Evolutionary conservation across 805 yeast species (phyloP), one percentile per base, ranked within the genome.

Genomic region (Candida manassasensis): DNA sequence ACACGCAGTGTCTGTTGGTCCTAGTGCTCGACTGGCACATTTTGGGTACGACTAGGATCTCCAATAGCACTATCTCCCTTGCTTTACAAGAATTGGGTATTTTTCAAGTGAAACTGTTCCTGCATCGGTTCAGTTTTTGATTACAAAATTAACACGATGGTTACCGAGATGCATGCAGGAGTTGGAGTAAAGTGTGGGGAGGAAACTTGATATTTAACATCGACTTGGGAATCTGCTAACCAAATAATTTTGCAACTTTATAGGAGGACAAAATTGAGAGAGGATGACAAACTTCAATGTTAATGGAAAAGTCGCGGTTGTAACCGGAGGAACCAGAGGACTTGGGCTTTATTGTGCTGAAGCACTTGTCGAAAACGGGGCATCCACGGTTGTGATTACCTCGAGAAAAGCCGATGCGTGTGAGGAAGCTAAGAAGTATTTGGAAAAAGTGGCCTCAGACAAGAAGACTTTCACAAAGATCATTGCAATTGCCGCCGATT

Each of bases 291-390:
- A 66, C 40, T 59, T 57, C 33, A 66, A 66, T 45, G 77, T 77
- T 25, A 59, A 75, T 40, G 84, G 82, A 11, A 81, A 79, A 56
- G 68, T 71, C 7, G 86, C 82, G 0, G 74, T 76, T 4, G 67
- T 81, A 41, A 81, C 89, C 5, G 89, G 88, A 3, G 87, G 88
- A 19, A 75, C 86, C 17, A 65, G 89, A 47, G 90, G 90, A 0
- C 73, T 82, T 32, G 90, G 90, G 0, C 71, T 77, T 28, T 59
- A 75, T 50, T 76, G 81, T 57, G 84, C 85, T 12, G 84, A 79
- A 50, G 77, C 75, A 2, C 66, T 79, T 27, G 71, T 81, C 4
- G 53, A 61, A 30, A 75, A 77, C 38, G 87, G 87, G 1, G 85
- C 84, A 3, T 59, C 73, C 24, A 61, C 72, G 17, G 77, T 82